Conservation (phyloP, 352 stramenopile species). For the Chrysophaeum taylorii region DNA sequence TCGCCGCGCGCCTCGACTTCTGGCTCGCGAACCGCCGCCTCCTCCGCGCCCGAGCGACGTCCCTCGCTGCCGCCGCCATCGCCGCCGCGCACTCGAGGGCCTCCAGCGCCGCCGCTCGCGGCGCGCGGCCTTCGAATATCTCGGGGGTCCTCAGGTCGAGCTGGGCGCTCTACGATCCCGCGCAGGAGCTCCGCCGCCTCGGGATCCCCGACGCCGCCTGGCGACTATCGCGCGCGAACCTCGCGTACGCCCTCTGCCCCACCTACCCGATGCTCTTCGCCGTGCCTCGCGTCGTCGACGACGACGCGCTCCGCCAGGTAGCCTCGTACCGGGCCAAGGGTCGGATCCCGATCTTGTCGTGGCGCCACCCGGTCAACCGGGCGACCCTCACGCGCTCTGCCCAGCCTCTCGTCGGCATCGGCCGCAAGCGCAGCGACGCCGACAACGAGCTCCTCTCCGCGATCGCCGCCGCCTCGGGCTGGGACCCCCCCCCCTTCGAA, state of each 20-base stretch:
- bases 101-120: no score
- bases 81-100: no score
- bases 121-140: no score
- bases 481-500: no score
- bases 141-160: no score
- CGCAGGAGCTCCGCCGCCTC: no score
- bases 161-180: no score
- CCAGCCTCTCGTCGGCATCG: slow-evolving; percentile 70
- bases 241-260: slow-evolving; percentile 59
- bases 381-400: slow-evolving; percentile 65
- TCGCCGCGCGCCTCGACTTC: no score
- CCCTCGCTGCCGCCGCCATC: no score
- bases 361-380: slow-evolving; percentile 54
- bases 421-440: slow-evolving; percentile 56
- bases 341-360: slow-evolving; percentile 69
- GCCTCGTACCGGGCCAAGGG: slow-evolving; percentile 72
- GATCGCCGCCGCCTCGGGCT: no score
- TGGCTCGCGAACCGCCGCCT: no score
- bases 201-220: slow-evolving; percentile 51
- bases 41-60: no score
- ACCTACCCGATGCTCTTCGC: slow-evolving; percentile 74
- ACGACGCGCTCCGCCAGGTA: slow-evolving; percentile 64
- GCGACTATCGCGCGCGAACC: slow-evolving; percentile 29
- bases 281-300: slow-evolving; percentile 61
- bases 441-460: slow-evolving; percentile 65